These are phyloP conservation scores for Triticum monococcum DNA, from an alignment of 176 grass and related monocot genomes.

Conservation along the genomic window DNA sequence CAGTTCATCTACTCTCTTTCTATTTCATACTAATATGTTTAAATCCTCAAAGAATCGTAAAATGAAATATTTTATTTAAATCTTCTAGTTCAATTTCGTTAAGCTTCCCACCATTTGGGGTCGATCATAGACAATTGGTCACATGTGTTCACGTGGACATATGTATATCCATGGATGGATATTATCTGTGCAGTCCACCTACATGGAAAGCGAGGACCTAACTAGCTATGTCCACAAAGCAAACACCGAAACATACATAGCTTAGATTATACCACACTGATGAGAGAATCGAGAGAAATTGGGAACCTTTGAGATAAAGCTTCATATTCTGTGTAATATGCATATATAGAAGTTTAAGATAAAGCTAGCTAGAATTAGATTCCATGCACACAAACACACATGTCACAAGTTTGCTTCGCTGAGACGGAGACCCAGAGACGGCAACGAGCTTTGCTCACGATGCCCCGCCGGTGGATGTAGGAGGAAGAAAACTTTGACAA, in stretches of 20 bases:
- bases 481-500: no score
- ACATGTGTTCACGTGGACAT: not conserved
- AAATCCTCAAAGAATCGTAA: not conserved
- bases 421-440: no score
- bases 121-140: not conserved
- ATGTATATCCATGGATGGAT: not conserved
- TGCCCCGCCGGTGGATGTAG: no score
- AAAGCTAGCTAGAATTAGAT: constrained; percentile 8
- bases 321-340: not conserved
- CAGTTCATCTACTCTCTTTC: not conserved
- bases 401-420: no score
- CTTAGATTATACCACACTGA: constrained; percentile 1
- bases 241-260: not conserved
- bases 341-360: not conserved
- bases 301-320: constrained; percentile 5
- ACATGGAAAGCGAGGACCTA: not conserved
- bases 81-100: not conserved
- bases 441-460: no score
- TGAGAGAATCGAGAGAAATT: not conserved
- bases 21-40: not conserved
- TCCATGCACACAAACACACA: not conserved
- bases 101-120: not conserved
- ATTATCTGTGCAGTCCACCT: not conserved
- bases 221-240: not conserved
- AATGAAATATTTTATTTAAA: not conserved